These are phyloP conservation scores for Curvularia verruculosa DNA, from an alignment of 2,329 filamentous ascomycete species.

Conservation along the genomic window DNA sequence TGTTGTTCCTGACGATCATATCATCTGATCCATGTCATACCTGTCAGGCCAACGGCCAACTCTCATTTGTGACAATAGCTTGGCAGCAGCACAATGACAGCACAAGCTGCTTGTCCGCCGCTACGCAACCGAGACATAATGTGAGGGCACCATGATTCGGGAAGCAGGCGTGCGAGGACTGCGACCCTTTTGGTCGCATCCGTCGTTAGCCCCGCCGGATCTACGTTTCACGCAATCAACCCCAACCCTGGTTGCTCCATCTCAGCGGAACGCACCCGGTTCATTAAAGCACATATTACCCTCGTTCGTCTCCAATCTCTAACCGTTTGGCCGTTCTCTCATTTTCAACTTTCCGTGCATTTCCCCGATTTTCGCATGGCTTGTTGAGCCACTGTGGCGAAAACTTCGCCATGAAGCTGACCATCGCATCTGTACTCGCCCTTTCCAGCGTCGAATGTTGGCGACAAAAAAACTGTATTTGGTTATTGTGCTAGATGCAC, in stretches of 20 bases:
- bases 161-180: constrained; percentile 19
- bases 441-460: constrained; percentile 27
- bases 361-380: constrained; percentile 21
- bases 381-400: constrained; percentile 31
- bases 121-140: constrained; percentile 11
- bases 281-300: constrained; percentile 29
- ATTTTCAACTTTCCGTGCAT: neutral
- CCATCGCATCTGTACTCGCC: constrained; percentile 26
- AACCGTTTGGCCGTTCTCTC: constrained; percentile 15
- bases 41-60: constrained; percentile 15
- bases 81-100: constrained; percentile 19
- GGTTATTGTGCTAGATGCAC: constrained; percentile 15
- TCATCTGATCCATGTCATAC: constrained; percentile 19
- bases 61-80: constrained; percentile 17
- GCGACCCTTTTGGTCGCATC: constrained; percentile 42
- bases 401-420: constrained; percentile 39
- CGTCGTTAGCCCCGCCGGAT: constrained; percentile 30
- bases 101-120: constrained; percentile 15
- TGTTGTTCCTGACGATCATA: constrained; percentile 31
- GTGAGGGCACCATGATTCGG: constrained; percentile 22
- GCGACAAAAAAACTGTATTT: constrained; percentile 26
- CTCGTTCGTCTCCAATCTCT: constrained; percentile 19
- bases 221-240: constrained; percentile 38
- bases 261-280: constrained; percentile 19
- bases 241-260: constrained; percentile 24